Percentiles rank a stretch among this genome's conserved stretches.
Evolutionary conservation across 257 asterid species (phyloP).

Genomic region (Solanum dulcamara): DNA sequence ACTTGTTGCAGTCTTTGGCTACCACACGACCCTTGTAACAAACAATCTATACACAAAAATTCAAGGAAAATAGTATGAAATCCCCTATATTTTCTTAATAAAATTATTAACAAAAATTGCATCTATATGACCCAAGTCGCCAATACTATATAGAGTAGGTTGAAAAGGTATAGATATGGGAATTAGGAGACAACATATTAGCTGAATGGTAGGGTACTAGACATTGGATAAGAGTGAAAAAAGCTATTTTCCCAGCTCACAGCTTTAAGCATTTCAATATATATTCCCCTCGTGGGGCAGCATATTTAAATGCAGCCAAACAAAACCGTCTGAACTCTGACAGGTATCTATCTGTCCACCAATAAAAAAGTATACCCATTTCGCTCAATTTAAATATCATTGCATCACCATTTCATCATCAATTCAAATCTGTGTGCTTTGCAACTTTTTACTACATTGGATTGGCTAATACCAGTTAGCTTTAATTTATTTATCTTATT

Average conservation of each 20-base stretch:
- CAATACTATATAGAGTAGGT: not conserved
- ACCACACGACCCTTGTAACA: too few species aligned
- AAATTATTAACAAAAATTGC: not conserved
- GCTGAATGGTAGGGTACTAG: not conserved
- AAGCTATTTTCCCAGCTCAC: not conserved
- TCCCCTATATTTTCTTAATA: too few species aligned
- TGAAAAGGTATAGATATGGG: not conserved
- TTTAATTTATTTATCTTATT: too few species aligned
- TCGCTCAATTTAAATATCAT: not conserved
- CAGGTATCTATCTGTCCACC: not conserved
- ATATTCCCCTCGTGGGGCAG: not conserved
- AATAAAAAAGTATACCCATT: not conserved
- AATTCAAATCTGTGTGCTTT: not conserved
- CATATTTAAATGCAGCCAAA: not conserved
- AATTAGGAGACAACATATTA: not conserved
- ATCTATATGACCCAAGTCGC: not conserved
- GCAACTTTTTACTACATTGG: not conserved
- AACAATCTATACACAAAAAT: too few species aligned
- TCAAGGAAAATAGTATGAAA: too few species aligned
- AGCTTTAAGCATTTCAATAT: not conserved
- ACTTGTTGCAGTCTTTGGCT: too few species aligned
- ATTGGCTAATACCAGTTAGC: too few species aligned
- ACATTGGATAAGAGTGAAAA: not conserved
- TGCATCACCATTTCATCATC: not conserved
- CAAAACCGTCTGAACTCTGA: not conserved